Conservation (phyloP, 2,329 filamentous ascomycete species). For the Apiospora sp. region DNA sequence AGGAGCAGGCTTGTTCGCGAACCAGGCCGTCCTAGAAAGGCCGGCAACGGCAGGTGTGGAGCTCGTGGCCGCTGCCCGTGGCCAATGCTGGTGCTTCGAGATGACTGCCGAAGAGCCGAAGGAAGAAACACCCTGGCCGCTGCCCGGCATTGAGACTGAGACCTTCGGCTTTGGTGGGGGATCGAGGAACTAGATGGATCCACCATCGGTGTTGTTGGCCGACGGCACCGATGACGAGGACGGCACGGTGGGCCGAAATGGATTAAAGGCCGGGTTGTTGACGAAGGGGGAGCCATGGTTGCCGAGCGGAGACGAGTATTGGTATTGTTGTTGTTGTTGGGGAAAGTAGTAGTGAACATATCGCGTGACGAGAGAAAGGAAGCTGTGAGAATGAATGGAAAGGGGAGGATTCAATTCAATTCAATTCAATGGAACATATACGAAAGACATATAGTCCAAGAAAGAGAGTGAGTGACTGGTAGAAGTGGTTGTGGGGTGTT, state of each 20-base stretch:
- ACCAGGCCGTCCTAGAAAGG: too few species aligned
- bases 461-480: not conserved
- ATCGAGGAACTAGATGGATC: not conserved
- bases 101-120: too few species aligned
- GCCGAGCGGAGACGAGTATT: not conserved
- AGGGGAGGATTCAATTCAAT: not conserved
- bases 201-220: not conserved
- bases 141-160: too few species aligned
- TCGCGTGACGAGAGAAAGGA: not conserved
- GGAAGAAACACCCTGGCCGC: too few species aligned
- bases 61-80: not conserved
- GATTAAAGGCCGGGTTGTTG: not conserved
- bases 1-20: too few species aligned
- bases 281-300: not conserved
- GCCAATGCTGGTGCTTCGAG: not conserved
- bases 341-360: not conserved
- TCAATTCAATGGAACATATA: conserved; percentile 9
- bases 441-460: conserved; percentile 6
- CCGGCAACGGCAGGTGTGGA: too few species aligned
- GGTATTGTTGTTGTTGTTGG: not conserved
- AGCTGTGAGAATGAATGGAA: not conserved
- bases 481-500: not conserved
- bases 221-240: not conserved
- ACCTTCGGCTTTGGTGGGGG: not conserved
- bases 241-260: not conserved